Base-by-base conservation (phyloP, 352 stramenopile genomes). In the Pythium volutum region DNA sequence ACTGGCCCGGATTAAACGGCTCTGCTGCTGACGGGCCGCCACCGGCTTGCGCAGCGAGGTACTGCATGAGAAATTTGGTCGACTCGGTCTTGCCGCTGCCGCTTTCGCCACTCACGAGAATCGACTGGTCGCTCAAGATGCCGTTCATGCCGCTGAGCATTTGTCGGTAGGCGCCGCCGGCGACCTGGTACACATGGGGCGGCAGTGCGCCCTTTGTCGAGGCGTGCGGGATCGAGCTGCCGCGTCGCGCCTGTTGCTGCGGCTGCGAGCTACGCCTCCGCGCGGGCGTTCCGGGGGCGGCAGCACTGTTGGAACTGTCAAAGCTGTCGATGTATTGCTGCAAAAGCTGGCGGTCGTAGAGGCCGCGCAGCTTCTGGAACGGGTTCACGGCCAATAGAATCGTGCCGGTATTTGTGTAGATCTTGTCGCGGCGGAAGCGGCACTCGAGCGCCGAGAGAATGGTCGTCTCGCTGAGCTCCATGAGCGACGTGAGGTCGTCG, bases 61-160 rank as follows among this genome's bases (percentile, higher is more conserved):
- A 96, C 53, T 92, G 73, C 83, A 96, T 93, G 46, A 96, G 69
- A 62, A 93, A 93, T 71, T 96, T 96, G 61, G 87, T 96, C 27
- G 80, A 90, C 66, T 96, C 85, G n/a, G 87, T 96, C 68, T 96
- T 96, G 55, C 87, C 87, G 50, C 80, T 91, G 43, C 87, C 87
- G 36, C 82, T 93, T 59, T 96, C 87, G 53, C 87, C 87, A 52
- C 81, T 92, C 41, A 96, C 84, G 54, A 96, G 74, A 45, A 96
- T 87, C n/a, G 80, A 88, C 63, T 94, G 84, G 55, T 93, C 83
- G 47, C 56, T 77, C 31, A 75, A 74, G 48, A 84, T 76, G 34
- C 76, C 77, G 29, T 84, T 81, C 8, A 84, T 67, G 7, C 75
- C 76, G 27, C 80, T 66, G 47, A 89, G 79, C 82, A 96, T 94